Conservation (phyloP, 805 yeast genomes). For the Candida railenensis region DNA sequence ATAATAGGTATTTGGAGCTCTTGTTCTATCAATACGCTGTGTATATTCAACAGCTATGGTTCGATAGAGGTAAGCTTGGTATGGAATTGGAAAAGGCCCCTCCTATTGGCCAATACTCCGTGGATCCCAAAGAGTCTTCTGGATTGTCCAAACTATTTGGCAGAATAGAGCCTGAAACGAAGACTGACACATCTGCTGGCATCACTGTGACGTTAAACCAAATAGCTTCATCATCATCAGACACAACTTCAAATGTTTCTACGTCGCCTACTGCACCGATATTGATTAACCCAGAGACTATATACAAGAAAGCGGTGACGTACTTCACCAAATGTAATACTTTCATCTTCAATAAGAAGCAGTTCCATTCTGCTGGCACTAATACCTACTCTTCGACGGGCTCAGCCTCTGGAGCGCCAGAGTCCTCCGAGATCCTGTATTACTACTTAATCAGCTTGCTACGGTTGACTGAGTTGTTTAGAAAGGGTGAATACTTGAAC, state of each 20-base stretch:
- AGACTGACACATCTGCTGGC: background rate
- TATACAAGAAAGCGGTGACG: constrained; percentile 20
- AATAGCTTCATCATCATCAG: too few relatives aligned
- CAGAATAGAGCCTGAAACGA: background rate
- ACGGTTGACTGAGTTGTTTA: constrained; percentile 21
- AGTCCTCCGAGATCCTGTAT: constrained; percentile 17
- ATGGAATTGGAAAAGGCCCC: background rate
- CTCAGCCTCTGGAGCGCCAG: background rate
- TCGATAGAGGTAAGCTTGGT: background rate
- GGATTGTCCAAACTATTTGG: background rate
- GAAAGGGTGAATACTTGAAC: constrained; percentile 22
- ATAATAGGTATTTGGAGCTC: constrained; percentile 27
- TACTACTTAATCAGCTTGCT: constrained; percentile 22
- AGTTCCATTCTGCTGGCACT: background rate
- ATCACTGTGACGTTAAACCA: too few relatives aligned
- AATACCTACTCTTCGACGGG: background rate
- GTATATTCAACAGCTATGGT: constrained; percentile 1
- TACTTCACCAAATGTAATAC: constrained; percentile 22
- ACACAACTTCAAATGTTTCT: background rate
- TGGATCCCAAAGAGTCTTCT: background rate
- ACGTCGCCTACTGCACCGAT: background rate
- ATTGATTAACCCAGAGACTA: constrained; percentile 7
- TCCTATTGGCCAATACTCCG: background rate
- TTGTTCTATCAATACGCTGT: constrained; percentile 24
- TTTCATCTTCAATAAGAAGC: constrained; percentile 9